Base-by-base conservation (phyloP, 768 basidiomycete genomes). In the Rhodotorula graminis region DNA sequence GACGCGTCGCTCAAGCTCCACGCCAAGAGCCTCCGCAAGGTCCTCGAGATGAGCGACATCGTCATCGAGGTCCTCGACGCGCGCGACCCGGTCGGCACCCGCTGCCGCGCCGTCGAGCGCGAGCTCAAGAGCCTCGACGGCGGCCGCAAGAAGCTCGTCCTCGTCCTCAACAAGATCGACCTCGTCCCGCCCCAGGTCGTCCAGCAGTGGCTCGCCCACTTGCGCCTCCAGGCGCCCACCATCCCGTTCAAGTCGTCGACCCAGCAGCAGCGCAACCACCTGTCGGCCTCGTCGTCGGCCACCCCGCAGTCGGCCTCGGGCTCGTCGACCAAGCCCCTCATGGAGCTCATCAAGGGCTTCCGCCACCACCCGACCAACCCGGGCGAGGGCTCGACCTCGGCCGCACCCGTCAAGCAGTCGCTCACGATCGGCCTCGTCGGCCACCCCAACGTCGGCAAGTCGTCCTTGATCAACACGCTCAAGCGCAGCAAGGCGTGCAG, bases 401-500 rank as follows among this genome's bases (percentile, higher is more conserved):
- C 61, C 4, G 59, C 76, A 2, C 37, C 71, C 33, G 67, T 61
- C 67, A 59, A 69, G 33, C 46, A 47, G 44, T 77, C 77, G 33
- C 75, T 92, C 63, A 93, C 91, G 0, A 86, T 95, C 62, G 93
- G 93, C 25, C 91, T 98, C 27, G 91, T 97, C 9, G 95, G 95
- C 3, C 95, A 93, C 81, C 95, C 95, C 2, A 98, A 98, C 81
- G 95, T 98, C 59, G 95, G 95, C 23, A 98, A 98, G 83, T 94
- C 92, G 68, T 90, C 88, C 78, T 79, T 98, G 69, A 93, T 99
- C 81, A 98, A 98, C 80, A 90, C 91, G 57, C 82, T 99, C 64
- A 93, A 93, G 81, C 83, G 92, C 50, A 86, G 87, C 71, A 93
- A 91, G 88, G 92, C 86, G n/a, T 99, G 95, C 78, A 88, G 89